These are phyloP conservation scores for Hemerocallis citrina DNA, from an alignment of 106 monocot species.

Conservation along the genomic window DNA sequence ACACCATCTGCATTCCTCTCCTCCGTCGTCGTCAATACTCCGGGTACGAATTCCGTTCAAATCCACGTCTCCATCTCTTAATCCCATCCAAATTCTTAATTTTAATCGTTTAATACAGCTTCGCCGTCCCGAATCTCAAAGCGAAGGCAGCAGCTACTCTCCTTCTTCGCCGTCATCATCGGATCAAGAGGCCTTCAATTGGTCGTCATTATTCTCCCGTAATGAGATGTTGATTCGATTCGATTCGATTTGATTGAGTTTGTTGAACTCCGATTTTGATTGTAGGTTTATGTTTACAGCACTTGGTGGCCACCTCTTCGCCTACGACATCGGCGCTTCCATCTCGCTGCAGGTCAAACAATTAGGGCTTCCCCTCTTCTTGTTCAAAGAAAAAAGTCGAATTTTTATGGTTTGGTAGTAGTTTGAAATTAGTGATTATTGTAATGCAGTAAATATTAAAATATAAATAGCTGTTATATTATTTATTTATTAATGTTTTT, in stretches of 20 bases:
- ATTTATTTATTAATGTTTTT: background rate
- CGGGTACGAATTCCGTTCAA: no score
- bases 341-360: conserved; percentile 61
- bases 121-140: conserved; percentile 6
- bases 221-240: background rate
- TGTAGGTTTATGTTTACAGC: conserved; percentile 81
- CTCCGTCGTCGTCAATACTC: no score
- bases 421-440: background rate
- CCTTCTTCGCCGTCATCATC: background rate
- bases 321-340: conserved; percentile 81
- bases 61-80: no score
- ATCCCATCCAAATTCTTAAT: no score
- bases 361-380: no score
- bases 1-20: no score
- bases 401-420: no score
- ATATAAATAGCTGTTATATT: no score
- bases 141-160: background rate
- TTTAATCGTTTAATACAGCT: no score
- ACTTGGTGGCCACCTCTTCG: conserved; percentile 77
- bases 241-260: background rate
- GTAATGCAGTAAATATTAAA: no score
- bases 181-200: conserved; percentile 27
- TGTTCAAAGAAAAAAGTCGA: no score
- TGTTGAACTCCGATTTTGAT: no score
- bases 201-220: conserved; percentile 66